Percentiles rank a stretch among this genome's conserved stretches.
Evolutionary conservation across 2,329 filamentous ascomycete genomes (phyloP).

Genomic region (Pochonia chlamydosporia): DNA sequence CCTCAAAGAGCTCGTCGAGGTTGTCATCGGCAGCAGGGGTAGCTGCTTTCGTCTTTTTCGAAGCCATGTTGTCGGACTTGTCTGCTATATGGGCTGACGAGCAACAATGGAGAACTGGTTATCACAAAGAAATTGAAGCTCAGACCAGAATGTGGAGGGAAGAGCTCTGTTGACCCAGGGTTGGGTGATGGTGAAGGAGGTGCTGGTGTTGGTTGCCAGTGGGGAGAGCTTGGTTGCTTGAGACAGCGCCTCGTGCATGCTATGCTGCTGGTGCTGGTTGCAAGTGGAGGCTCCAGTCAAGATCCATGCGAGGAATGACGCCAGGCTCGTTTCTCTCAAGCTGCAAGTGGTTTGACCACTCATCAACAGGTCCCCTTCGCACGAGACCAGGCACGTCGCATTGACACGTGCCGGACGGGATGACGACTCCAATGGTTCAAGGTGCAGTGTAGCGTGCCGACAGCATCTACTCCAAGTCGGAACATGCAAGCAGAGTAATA

Average conservation of each 20-base stretch:
- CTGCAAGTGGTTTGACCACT: too few species aligned
- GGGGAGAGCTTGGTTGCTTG: neutral
- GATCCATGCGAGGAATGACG: too few species aligned
- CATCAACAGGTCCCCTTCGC: too few species aligned
- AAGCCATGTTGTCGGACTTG: constrained; percentile 41
- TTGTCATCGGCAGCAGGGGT: constrained; percentile 51
- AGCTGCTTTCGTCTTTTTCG: constrained; percentile 52
- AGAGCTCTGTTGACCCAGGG: neutral
- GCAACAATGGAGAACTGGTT: neutral
- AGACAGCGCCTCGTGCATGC: constrained; percentile 2
- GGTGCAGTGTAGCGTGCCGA: neutral
- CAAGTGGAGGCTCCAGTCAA: too few species aligned
- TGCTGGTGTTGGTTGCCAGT: too few species aligned
- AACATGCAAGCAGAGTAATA: too few species aligned
- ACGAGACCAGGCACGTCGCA: too few species aligned
- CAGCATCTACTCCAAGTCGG: neutral
- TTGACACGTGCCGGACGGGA: too few species aligned
- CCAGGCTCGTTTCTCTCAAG: too few species aligned
- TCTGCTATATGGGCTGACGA: neutral
- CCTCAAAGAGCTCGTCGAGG: constrained; percentile 60
- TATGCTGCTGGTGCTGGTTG: neutral
- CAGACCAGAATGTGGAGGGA: neutral
- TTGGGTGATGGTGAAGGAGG: too few species aligned
- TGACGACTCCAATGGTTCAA: too few species aligned
- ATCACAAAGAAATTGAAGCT: neutral